phyloP scores from a whole-genome alignment of 192 early-diverging fungal species.

The Entomortierella lignicola region DNA sequence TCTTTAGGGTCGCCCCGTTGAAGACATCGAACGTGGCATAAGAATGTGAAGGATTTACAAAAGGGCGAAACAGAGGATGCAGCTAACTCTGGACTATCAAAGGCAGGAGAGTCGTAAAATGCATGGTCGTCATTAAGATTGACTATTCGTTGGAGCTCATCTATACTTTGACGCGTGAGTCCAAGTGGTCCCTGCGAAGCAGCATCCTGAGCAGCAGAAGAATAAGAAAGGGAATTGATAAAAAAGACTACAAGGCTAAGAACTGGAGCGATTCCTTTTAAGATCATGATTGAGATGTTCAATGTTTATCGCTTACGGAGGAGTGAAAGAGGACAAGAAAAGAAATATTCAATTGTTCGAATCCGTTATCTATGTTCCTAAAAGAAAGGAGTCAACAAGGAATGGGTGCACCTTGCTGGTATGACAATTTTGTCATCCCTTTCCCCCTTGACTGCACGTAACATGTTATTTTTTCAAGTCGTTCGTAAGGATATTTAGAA shows the following conservation, averaged over 20 bases:
- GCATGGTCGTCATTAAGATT: slow-evolving; percentile 5
- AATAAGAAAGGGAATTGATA: not conserved
- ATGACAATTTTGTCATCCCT: too few species aligned
- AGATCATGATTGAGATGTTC: too few species aligned
- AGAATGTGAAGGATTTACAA: slow-evolving; percentile 47
- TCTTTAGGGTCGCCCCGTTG: slow-evolving; percentile 39
- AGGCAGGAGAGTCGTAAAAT: slow-evolving; percentile 20
- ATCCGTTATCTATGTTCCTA: too few species aligned
- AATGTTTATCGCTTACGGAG: too few species aligned
- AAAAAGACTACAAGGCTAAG: not conserved
- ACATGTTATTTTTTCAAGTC: too few species aligned
- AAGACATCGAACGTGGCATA: slow-evolving; percentile 45
- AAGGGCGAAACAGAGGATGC: slow-evolving; percentile 38
- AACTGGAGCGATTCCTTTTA: not conserved
- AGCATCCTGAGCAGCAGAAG: not conserved
- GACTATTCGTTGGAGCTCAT: not conserved
- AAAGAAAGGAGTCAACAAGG: too few species aligned
- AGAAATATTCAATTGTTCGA: too few species aligned
- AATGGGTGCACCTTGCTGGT: too few species aligned
- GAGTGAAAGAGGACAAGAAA: too few species aligned
- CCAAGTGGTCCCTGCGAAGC: not conserved
- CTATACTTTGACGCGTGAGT: not conserved
- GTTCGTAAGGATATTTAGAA: too few species aligned
- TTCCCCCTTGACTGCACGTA: too few species aligned
- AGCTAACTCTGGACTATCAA: slow-evolving; percentile 7